Evolutionary conservation across 192 early-diverging fungal genomes (phyloP).

Genomic region (Entomortierella beljakovae): DNA sequence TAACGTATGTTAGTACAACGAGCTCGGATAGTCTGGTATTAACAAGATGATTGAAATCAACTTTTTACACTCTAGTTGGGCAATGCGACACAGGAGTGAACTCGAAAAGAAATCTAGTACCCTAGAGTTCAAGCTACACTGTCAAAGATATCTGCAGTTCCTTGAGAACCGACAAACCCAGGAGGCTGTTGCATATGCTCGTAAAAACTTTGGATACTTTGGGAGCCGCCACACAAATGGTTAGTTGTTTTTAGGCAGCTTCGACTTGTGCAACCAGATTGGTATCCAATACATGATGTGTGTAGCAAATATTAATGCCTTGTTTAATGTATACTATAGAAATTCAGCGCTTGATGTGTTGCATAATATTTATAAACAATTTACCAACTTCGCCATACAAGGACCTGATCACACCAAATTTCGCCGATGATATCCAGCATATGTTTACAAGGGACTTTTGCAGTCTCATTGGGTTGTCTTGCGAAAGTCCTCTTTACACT

Average conservation of each 20-base stretch:
- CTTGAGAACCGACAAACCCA: slow-evolving; percentile 57
- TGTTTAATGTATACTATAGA: slow-evolving; percentile 39
- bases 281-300: neutral
- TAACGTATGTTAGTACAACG: slow-evolving; percentile 9
- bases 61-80: slow-evolving; percentile 72
- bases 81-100: slow-evolving; percentile 62
- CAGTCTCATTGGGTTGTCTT: slow-evolving; percentile 74
- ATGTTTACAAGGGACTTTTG: slow-evolving; percentile 87
- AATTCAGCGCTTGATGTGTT: slow-evolving; percentile 60
- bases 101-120: slow-evolving; percentile 67
- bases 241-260: slow-evolving; percentile 22
- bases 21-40: too few relatives aligned
- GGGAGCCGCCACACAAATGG: slow-evolving; percentile 71
- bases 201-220: slow-evolving; percentile 76
- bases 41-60: neutral
- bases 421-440: slow-evolving; percentile 67
- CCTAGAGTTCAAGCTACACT: slow-evolving; percentile 92
- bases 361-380: slow-evolving; percentile 43
- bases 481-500: slow-evolving; percentile 80
- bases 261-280: neutral
- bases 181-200: slow-evolving; percentile 83
- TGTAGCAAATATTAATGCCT: neutral
- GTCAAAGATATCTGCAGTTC: slow-evolving; percentile 82
- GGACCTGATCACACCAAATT: slow-evolving; percentile 53
- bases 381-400: slow-evolving; percentile 57